Evolutionary conservation across 208 protist genomes (phyloP), one percentile per base, ranked within the genome.

Genomic region (Vickermania spadyakhi): DNA sequence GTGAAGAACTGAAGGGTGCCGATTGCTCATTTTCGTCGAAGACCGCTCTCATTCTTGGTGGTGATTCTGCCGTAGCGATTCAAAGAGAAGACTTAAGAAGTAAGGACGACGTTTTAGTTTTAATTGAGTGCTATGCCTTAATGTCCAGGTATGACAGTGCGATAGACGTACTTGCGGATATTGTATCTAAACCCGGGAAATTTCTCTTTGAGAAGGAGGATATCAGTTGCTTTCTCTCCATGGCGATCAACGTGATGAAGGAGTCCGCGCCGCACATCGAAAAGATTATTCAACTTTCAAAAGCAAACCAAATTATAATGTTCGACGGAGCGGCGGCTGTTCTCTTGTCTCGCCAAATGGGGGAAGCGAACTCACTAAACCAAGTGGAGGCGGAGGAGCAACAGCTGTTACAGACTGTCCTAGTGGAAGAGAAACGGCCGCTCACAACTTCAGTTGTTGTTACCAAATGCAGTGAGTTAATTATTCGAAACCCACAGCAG

Each of bases 391-490:
- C n/a, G n/a, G n/a, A n/a, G n/a, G n/a, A n/a, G n/a, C n/a, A n/a
- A n/a, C n/a, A n/a, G n/a, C n/a, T n/a, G n/a, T n/a, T n/a, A n/a
- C n/a, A n/a, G n/a, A n/a, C n/a, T n/a, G n/a, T n/a, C n/a, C n/a
- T n/a, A n/a, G n/a, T n/a, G n/a, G n/a, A n/a, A n/a, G n/a, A n/a
- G n/a, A n/a, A n/a, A n/a, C n/a, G n/a, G n/a, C n/a, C n/a, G n/a
- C n/a, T n/a, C n/a, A n/a, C n/a, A n/a, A n/a, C n/a, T 52, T 89
- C 85, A 0, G 81, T 76, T 21, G 53, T 96, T 1, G 85, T 96
- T 52, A 66, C 77, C 26, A 83, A 84, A 60, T 84, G 77, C 69
- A 89, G 71, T 28, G 85, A 93, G 75, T 49, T 93, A 14, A 45
- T 96, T 45, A n/a, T 45, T n/a, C 36, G 36, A 7, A n/a, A 7